phyloP scores from a whole-genome alignment of 257 asterid genomes.

The Datura wrightii region DNA sequence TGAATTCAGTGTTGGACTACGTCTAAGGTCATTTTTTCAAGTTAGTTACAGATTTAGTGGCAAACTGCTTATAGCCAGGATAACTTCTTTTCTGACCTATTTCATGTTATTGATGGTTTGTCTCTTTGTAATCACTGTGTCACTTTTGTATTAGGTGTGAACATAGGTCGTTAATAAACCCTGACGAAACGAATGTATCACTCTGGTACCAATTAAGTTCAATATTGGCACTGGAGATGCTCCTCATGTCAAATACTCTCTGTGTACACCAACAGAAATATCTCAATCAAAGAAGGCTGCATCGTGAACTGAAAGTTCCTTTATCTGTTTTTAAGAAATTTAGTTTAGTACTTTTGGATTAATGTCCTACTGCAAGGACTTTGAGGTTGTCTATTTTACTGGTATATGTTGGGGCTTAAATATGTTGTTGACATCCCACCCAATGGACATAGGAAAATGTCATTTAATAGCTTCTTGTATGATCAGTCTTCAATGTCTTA shows the following conservation, averaged over 20 bases:
- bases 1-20: background rate
- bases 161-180: background rate
- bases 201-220: slow-evolving; percentile 3
- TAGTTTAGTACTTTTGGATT: background rate
- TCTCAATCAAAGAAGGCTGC: slow-evolving; percentile 25
- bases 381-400: background rate
- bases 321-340: background rate
- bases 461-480: background rate
- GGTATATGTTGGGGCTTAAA: slow-evolving; percentile 7
- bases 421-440: background rate
- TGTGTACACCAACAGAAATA: background rate
- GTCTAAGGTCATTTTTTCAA: slow-evolving; percentile 9
- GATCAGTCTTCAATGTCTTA: slow-evolving; percentile 8
- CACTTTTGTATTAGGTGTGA: background rate
- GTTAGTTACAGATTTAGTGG: slow-evolving; percentile 7
- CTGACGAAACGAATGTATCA: background rate
- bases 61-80: background rate
- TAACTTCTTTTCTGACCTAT: background rate
- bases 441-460: background rate
- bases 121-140: slow-evolving; percentile 5
- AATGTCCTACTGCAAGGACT: background rate
- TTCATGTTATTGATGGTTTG: background rate
- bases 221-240: background rate
- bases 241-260: background rate
- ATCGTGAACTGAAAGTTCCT: slow-evolving; percentile 14